phyloP scores from a whole-genome alignment of 495 filamentous ascomycete species.

The Neurospora sublineolata region DNA sequence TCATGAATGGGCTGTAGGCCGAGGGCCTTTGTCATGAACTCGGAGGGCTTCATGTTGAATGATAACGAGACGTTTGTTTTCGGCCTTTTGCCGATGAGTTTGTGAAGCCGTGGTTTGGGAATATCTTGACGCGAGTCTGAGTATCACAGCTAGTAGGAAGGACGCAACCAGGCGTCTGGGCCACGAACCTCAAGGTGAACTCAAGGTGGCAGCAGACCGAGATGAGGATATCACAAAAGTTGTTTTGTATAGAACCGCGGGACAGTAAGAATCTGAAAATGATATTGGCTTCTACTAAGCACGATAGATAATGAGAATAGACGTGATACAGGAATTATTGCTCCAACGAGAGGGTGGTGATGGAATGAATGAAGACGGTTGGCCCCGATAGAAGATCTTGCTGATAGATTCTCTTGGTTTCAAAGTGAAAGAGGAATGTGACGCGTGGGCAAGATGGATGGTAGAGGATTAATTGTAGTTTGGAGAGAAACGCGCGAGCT shows the following conservation, averaged over 20 bases:
- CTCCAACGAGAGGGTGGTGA: neutral
- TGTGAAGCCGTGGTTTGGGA: neutral
- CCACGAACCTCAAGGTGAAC: neutral
- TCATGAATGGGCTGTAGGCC: neutral
- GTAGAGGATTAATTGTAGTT: neutral
- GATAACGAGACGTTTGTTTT: neutral
- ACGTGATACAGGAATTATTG: neutral
- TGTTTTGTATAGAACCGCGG: rapidly evolving
- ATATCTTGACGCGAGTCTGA: neutral
- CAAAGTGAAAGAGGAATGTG: neutral
- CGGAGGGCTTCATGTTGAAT: neutral
- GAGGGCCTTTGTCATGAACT: neutral
- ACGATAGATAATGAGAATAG: neutral
- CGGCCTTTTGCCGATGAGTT: neutral
- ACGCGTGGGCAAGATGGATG: neutral
- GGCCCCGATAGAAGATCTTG: neutral
- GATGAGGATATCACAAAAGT: neutral
- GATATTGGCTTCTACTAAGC: neutral
- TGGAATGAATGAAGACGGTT: neutral
- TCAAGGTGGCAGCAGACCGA: neutral
- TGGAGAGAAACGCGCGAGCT: neutral
- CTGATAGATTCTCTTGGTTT: neutral
- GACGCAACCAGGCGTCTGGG: neutral
- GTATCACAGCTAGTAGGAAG: neutral
- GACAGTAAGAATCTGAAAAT: neutral